Conservation (phyloP, 225 moss, liverwort and hornwort species). For the Lunularia cruciata region DNA sequence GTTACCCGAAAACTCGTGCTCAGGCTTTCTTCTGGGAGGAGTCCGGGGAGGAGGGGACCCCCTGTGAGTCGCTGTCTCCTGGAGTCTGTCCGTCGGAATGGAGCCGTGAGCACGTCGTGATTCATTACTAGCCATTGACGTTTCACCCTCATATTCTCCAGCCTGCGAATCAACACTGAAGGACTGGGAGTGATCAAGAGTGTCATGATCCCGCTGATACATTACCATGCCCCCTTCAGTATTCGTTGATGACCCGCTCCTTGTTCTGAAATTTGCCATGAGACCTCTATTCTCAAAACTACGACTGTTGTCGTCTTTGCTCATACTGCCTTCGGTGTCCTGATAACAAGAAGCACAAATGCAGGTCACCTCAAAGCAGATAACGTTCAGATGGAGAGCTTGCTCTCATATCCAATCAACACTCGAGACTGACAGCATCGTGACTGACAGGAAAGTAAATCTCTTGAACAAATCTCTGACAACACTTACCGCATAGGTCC, state of each 20-base stretch:
- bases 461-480: not conserved
- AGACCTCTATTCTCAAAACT: slow-evolving; percentile 36
- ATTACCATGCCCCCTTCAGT: not conserved
- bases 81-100: slow-evolving; percentile 23
- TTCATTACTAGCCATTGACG: slow-evolving; percentile 23
- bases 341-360: slow-evolving; percentile 7
- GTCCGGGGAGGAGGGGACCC: not conserved
- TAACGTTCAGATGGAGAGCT: no score
- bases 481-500: slow-evolving; percentile 18
- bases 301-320: slow-evolving; percentile 11
- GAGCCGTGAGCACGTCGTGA: slow-evolving; percentile 15
- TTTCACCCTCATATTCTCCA: slow-evolving; percentile 24
- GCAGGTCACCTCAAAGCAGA: not conserved
- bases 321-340: slow-evolving; percentile 28
- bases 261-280: slow-evolving; percentile 23
- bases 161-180: slow-evolving; percentile 24
- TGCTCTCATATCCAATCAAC: no score
- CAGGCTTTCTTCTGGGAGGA: slow-evolving; percentile 19
- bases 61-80: slow-evolving; percentile 18
- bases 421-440: no score
- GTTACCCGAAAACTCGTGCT: slow-evolving; percentile 22
- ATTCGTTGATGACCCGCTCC: slow-evolving; percentile 18
- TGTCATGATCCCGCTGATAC: slow-evolving; percentile 5
- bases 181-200: slow-evolving; percentile 13
- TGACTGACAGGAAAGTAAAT: no score